These are phyloP conservation scores for Chalaropsis ovoidea DNA, from an alignment of 2,329 filamentous ascomycete species.

Conservation along the genomic window DNA sequence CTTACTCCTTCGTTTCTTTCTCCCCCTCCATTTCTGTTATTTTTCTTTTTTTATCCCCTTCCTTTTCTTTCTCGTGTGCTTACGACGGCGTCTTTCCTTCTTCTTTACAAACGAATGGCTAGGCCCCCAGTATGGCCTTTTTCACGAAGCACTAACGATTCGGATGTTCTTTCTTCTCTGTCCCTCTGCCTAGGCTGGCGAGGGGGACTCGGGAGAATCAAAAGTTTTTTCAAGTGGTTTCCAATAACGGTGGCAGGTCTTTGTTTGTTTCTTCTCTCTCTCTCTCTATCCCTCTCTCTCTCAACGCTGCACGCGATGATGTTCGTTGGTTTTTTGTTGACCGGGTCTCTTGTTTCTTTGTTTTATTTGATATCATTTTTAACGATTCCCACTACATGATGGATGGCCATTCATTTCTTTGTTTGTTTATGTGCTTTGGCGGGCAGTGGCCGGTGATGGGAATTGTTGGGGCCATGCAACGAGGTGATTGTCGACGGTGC, in stretches of 20 bases:
- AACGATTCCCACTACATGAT: slow-evolving; percentile 14
- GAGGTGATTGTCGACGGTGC: not conserved
- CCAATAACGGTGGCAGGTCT: slow-evolving; percentile 22
- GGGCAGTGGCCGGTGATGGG: not conserved
- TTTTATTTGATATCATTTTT: slow-evolving; percentile 23
- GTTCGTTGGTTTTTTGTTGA: slow-evolving; percentile 16
- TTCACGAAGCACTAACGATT: slow-evolving; percentile 20
- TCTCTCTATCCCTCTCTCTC: slow-evolving; percentile 14
- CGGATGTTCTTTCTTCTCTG: slow-evolving; percentile 16
- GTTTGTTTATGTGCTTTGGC: slow-evolving; percentile 10
- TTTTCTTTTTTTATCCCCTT: slow-evolving; percentile 1
- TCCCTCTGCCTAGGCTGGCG: not conserved
- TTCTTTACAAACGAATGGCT: slow-evolving; percentile 17
- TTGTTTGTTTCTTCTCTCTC: slow-evolving; percentile 22
- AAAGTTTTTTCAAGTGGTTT: slow-evolving; percentile 23
- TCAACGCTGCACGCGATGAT: slow-evolving; percentile 15
- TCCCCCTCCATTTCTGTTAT: slow-evolving; percentile 2
- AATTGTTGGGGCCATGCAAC: not conserved
- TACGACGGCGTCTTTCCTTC: slow-evolving; percentile 16
- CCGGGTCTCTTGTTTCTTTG: slow-evolving; percentile 18
- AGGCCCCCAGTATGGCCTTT: slow-evolving; percentile 13
- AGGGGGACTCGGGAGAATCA: slow-evolving; percentile 1
- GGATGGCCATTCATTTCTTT: slow-evolving; percentile 20
- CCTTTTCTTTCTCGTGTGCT: slow-evolving; percentile 17
- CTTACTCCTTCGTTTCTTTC: not conserved